Evolutionary conservation across 805 yeast species (phyloP).

Genomic region (Kodamaea hsintzibuensis): DNA sequence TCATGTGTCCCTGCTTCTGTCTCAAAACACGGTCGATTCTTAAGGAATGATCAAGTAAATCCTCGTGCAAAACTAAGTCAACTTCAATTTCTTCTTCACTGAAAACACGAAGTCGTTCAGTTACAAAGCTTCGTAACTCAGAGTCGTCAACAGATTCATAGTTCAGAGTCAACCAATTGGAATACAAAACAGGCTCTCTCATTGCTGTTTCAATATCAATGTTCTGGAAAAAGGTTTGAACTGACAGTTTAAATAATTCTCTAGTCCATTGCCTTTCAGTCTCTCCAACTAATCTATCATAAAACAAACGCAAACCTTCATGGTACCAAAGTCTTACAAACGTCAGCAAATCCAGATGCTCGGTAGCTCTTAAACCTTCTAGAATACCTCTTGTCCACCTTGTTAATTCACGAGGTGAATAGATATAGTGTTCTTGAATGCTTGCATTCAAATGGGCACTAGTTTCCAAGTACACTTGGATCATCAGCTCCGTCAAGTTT

Average conservation of each 20-base stretch:
- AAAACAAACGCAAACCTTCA: conserved; percentile 76
- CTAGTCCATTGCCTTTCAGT: conserved; percentile 54
- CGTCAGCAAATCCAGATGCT: conserved; percentile 33
- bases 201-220: conserved; percentile 37
- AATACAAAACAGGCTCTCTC: conserved; percentile 58
- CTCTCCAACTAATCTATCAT: conserved; percentile 60
- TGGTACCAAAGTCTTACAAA: conserved; percentile 73
- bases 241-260: conserved; percentile 29
- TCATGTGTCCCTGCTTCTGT: conserved; percentile 88
- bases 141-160: conserved; percentile 56
- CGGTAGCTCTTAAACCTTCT: conserved; percentile 44
- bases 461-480: conserved; percentile 56
- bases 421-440: conserved; percentile 61
- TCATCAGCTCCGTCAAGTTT: conserved; percentile 62
- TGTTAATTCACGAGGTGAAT: conserved; percentile 89
- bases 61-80: conserved; percentile 63
- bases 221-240: conserved; percentile 47
- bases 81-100: conserved; percentile 75
- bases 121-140: conserved; percentile 54
- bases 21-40: conserved; percentile 79
- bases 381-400: conserved; percentile 82
- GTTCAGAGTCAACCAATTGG: conserved; percentile 70
- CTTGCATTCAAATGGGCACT: conserved; percentile 35
- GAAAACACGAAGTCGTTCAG: conserved; percentile 65
- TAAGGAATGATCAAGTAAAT: conserved; percentile 70